Evolutionary conservation across 2,329 filamentous ascomycete genomes (phyloP), one percentile per base, ranked within the genome.

Genomic region (Neonectria sp.): DNA sequence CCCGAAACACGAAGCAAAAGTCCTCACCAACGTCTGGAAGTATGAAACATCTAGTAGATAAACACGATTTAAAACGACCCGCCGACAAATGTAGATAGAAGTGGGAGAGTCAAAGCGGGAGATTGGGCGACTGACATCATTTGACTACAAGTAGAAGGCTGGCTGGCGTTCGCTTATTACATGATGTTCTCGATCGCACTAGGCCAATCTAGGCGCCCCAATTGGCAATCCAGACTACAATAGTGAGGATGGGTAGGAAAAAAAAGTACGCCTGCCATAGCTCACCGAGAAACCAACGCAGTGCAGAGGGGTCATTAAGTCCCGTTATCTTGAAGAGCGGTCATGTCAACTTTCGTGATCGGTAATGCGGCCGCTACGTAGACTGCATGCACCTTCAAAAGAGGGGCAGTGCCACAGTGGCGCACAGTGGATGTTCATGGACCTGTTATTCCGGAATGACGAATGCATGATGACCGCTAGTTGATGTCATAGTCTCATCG

Each of bases 391-490:
- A 48, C 12, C 45, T 24, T 15, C 45, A 48, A 21, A 51, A 51
- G 48, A 51, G 48, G 48, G 48, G 48, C 15, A 31, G 25, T 31
- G 48, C 27, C 48, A 51, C 48, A n/a, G 48, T 51, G 48, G 48
- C 48, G 27, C 48, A 51, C n/a, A 8, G 9, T n/a, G 48, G 48
- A 17, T 6, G 25, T 33, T 51, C 6, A 15, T 29, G 48, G 48
- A 51, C 15, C 11, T n/a, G 27, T n/a, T 31, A 6, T 9, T 51
- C 48, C 48, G 48, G 25, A 21, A 51, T 51, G 48, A 31, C 48
- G 48, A 51, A 46, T 46, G 45, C 45, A 25, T 17, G n/a, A 51
- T 51, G 48, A 51, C 48, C 27, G 48, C 48, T 48, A 12, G 45
- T 48, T 51, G 48, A 51, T 51, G 48, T 51, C 48, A 51, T 51